Base-by-base conservation (phyloP, 2,329 filamentous ascomycete species). In the Cercospora citrullina region DNA sequence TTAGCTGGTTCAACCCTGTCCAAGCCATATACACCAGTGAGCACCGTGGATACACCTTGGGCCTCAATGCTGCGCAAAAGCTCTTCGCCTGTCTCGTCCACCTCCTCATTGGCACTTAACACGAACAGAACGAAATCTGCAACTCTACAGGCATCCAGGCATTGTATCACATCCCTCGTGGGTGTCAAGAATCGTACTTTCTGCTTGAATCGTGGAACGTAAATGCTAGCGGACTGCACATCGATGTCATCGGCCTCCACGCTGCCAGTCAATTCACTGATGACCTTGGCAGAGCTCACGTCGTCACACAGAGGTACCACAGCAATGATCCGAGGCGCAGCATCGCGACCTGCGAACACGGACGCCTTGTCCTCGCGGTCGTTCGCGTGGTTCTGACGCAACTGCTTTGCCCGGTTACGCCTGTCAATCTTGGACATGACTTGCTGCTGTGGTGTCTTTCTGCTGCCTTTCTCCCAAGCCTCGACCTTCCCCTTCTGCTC, bases 341-440 rank as follows among this genome's bases (percentile, higher is more conserved):
- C 93, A 81, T 96, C 91, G 65, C 89, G 89, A 4, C 94, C 95
- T n/a, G 87, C 82, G 76, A 99, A 99, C 23, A 99, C 84, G 42
- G 89, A 92, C 0, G 87, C 89, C 63, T 93, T 90, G 73, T 91
- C 90, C 59, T 91, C 85, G 77, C 95, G 91, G 75, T 95, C 93
- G 77, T 89, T 89, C 77, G 93, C 89, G 81, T 98, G 97, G 73
- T 89, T 85, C 70, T 91, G 83, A 75, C 94, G 91, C 79, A 90
- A 89, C 84, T 99, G 95, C 80, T 94, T 94, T 74, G 93, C 92
- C 83, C 96, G 93, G 80, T 99, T 98, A 75, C 93, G 90, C 68
- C 95, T 91, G 81, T 97, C 93, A 79, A 99, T 87, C 82, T 98
- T 99, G 68, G 93, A 96, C 92, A 97, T 94, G 82, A 97, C 88